These are phyloP conservation scores for Salix brachista DNA, from an alignment of 345 rosid species.

Conservation along the genomic window DNA sequence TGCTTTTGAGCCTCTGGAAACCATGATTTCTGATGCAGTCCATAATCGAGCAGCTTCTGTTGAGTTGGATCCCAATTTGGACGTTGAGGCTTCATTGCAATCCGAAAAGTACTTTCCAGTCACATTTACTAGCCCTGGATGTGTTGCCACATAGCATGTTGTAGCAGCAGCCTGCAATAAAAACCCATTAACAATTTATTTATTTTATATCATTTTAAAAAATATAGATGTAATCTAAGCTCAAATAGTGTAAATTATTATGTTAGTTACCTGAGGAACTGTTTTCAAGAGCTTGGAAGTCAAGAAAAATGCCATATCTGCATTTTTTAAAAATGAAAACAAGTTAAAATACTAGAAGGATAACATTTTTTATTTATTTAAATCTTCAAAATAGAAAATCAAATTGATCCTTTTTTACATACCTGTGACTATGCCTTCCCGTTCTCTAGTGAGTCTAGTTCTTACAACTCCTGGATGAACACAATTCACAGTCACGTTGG, in stretches of 20 bases:
- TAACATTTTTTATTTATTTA: not conserved
- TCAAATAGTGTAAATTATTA: not conserved
- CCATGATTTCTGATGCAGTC: slow-evolving; percentile 76
- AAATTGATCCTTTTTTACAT: not conserved
- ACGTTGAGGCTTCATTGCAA: slow-evolving; percentile 75
- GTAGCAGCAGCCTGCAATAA: slow-evolving; percentile 78
- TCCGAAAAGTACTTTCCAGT: slow-evolving; percentile 84
- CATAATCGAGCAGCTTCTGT: slow-evolving; percentile 69
- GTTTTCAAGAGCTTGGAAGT: slow-evolving; percentile 83
- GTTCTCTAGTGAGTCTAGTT: slow-evolving; percentile 86
- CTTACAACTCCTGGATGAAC: slow-evolving; percentile 94
- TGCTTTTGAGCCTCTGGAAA: slow-evolving; percentile 54
- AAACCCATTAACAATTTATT: not conserved
- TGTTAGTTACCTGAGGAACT: slow-evolving; percentile 65
- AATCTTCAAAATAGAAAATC: no score
- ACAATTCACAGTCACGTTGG: slow-evolving; percentile 81
- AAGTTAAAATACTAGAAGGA: not conserved
- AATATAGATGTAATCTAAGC: not conserved
- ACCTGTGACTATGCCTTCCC: slow-evolving; percentile 89
- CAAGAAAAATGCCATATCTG: slow-evolving; percentile 80
- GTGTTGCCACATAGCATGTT: slow-evolving; percentile 80
- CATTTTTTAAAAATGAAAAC: not conserved
- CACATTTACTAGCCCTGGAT: slow-evolving; percentile 49
- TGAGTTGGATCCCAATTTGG: slow-evolving; percentile 66
- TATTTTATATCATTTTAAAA: not conserved